Evolutionary conservation across 306 rosid species (phyloP).

Genomic region (Ormosia semicastrata): DNA sequence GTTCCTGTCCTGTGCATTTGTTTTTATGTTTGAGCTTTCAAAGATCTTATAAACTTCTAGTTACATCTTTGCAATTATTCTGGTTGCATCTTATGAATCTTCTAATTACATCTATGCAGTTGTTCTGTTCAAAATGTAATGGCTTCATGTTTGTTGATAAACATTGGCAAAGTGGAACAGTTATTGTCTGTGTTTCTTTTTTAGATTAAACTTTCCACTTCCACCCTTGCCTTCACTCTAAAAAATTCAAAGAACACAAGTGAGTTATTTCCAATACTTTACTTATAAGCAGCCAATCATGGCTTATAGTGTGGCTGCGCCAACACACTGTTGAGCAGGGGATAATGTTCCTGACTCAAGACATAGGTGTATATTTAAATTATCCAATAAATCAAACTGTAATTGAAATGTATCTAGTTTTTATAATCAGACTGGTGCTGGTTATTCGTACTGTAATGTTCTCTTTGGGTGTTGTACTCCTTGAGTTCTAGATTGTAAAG

Average conservation of each 20-base stretch:
- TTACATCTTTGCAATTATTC: neutral
- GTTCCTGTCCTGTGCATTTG: neutral
- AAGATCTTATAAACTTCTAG: neutral
- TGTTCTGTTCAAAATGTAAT: neutral
- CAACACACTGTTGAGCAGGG: neutral
- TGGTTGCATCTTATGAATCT: neutral
- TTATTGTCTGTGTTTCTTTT: neutral
- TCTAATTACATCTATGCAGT: neutral
- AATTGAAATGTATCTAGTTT: neutral
- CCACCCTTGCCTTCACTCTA: neutral
- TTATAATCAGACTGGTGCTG: slow-evolving; percentile 8
- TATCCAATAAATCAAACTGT: neutral
- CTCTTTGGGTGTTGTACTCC: neutral
- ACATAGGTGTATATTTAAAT: neutral
- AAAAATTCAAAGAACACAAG: neutral
- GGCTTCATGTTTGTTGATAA: neutral
- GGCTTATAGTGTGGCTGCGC: neutral
- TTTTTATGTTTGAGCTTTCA: neutral
- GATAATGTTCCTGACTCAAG: neutral
- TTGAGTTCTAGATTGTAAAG: slow-evolving; percentile 1
- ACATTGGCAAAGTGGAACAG: neutral
- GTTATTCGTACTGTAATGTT: neutral
- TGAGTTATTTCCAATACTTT: neutral
- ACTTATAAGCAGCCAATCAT: neutral
- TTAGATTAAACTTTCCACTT: neutral